These are phyloP conservation scores for Cercospora sp. DNA, from an alignment of 2,329 filamentous ascomycete species.

Conservation along the genomic window DNA sequence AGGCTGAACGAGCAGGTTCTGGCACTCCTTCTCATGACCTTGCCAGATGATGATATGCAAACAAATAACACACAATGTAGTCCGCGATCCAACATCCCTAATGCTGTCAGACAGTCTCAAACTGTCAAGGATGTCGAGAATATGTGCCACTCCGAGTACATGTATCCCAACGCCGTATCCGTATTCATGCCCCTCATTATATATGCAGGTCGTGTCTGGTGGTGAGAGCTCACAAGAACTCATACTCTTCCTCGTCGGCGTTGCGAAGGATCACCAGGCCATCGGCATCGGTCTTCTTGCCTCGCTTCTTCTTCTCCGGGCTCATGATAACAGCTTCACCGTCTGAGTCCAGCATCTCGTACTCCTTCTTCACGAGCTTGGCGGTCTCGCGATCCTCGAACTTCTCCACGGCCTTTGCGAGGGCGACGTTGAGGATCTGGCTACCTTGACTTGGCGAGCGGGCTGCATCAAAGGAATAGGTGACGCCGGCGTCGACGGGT, in stretches of 20 bases:
- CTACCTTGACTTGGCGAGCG: conserved; percentile 54
- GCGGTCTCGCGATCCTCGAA: conserved; percentile 62
- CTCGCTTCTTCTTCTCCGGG: conserved; percentile 39
- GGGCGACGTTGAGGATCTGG: conserved; percentile 58
- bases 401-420: conserved; percentile 59
- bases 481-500: conserved; percentile 49
- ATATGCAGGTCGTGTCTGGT: neutral
- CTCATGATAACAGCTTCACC: conserved; percentile 36
- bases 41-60: conserved; percentile 23
- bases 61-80: neutral
- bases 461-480: conserved; percentile 56
- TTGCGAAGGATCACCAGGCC: conserved; percentile 28
- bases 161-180: conserved; percentile 6
- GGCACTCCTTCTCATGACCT: conserved; percentile 34
- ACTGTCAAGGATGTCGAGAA: conserved; percentile 10
- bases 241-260: conserved; percentile 39
- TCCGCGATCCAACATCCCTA: conserved; percentile 1
- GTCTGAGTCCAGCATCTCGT: conserved; percentile 53
- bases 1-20: conserved; percentile 8
- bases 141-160: neutral
- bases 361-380: conserved; percentile 61
- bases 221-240: conserved; percentile 34
- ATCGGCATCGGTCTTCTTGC: conserved; percentile 37
- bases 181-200: conserved; percentile 4
- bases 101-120: conserved; percentile 7